Evolutionary conservation across 2,329 filamentous ascomycete species (phyloP).

Genomic region (Camillea tinctor): DNA sequence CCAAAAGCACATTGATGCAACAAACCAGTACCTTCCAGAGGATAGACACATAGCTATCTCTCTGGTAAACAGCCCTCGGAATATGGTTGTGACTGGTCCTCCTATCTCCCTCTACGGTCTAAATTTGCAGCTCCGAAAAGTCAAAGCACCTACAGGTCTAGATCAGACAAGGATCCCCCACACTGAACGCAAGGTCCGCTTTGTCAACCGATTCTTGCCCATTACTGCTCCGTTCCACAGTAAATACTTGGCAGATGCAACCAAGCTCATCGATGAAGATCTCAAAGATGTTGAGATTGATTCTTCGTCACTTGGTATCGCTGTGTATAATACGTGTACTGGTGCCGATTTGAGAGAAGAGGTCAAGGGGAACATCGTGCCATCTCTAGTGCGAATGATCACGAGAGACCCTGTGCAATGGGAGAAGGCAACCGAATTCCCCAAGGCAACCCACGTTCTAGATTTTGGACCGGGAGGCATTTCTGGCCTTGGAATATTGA

Average conservation of each 20-base stretch:
- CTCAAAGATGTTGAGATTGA: slow-evolving; percentile 79
- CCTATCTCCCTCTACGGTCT: slow-evolving; percentile 95
- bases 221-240: slow-evolving; percentile 99
- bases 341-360: slow-evolving; percentile 77
- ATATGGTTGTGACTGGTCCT: slow-evolving; percentile 94
- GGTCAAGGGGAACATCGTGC: slow-evolving; percentile 76
- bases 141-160: slow-evolving; percentile 95
- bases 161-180: slow-evolving; percentile 94
- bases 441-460: slow-evolving; percentile 85
- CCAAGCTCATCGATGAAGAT: slow-evolving; percentile 80
- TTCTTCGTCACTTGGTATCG: slow-evolving; percentile 70
- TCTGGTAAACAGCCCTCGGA: slow-evolving; percentile 92
- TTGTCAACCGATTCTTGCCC: slow-evolving; percentile 93
- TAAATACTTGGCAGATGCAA: slow-evolving; percentile 82
- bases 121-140: slow-evolving; percentile 90
- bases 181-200: slow-evolving; percentile 94
- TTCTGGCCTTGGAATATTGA: slow-evolving; percentile 91
- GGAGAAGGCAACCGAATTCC: slow-evolving; percentile 92
- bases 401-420: slow-evolving; percentile 92
- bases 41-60: slow-evolving; percentile 95
- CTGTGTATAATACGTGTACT: slow-evolving; percentile 87
- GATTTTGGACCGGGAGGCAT: slow-evolving; percentile 97
- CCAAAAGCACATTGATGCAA: slow-evolving; percentile 94
- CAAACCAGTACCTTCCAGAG: slow-evolving; percentile 90
- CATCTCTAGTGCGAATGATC: slow-evolving; percentile 85